phyloP scores from a whole-genome alignment of 345 rosid species.

The Gossypium herbaceum region DNA sequence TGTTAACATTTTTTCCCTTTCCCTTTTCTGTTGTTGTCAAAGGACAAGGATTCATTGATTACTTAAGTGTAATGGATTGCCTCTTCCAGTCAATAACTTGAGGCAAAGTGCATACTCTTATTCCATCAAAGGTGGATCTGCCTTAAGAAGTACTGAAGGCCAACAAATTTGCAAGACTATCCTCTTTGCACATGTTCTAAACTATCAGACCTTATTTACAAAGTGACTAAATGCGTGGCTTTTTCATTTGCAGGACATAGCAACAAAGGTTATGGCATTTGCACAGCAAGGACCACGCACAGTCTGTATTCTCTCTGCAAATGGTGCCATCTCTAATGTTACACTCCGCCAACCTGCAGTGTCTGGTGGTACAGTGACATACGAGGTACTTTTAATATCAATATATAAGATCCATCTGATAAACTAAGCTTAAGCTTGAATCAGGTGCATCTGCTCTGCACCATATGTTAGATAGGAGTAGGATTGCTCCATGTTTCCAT shows the following conservation, averaged over 20 bases:
- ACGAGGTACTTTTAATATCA: conserved; percentile 53
- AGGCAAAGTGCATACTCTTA: neutral
- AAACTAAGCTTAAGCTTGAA: neutral
- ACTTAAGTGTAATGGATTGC: neutral
- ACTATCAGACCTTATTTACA: neutral
- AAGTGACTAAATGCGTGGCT: neutral
- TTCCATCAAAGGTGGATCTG: neutral
- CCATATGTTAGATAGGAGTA: neutral
- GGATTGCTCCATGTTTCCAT: neutral
- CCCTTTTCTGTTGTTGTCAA: neutral
- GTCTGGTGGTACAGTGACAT: conserved; percentile 52
- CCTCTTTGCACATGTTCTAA: neutral
- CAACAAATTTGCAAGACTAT: neutral
- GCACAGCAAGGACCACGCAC: conserved; percentile 80
- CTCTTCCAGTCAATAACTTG: neutral
- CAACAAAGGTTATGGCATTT: conserved; percentile 62
- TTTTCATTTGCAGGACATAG: conserved; percentile 59
- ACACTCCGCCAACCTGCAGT: conserved; percentile 60
- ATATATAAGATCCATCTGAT: neutral
- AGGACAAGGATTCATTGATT: neutral
- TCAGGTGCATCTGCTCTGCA: neutral
- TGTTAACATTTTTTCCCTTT: neutral
- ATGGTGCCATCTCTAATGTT: conserved; percentile 71
- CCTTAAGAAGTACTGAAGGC: neutral
- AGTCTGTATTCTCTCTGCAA: conserved; percentile 81